phyloP scores from a whole-genome alignment of 768 basidiomycete species.

The Hygrophoropsis aurantiaca region DNA sequence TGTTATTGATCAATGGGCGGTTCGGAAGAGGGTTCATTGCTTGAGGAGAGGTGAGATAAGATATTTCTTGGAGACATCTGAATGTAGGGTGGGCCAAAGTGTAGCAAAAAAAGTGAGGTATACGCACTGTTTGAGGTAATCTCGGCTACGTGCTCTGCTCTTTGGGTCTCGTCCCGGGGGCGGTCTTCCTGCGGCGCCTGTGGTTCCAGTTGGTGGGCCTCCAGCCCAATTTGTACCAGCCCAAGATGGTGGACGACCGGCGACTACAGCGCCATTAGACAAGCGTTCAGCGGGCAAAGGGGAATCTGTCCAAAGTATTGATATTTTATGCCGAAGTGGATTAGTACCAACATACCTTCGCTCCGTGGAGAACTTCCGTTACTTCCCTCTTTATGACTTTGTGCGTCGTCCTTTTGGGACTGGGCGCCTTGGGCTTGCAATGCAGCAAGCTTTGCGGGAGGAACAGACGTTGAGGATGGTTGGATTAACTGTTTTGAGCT shows the following conservation, averaged over 20 bases:
- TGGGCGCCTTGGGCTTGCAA: conserved; percentile 54
- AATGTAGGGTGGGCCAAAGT: neutral
- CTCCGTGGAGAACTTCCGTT: conserved; percentile 82
- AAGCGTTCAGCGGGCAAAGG: conserved; percentile 70
- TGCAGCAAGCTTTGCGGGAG: conserved; percentile 64
- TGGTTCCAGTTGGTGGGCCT: conserved; percentile 39
- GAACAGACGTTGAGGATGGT: conserved; percentile 53
- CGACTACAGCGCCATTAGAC: conserved; percentile 56
- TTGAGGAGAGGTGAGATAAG: conserved; percentile 94
- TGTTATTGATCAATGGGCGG: conserved; percentile 65
- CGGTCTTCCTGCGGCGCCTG: conserved; percentile 62
- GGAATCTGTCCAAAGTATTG: conserved; percentile 49
- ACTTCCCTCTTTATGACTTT: conserved; percentile 77
- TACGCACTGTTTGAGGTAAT: conserved; percentile 94
- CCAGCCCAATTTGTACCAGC: conserved; percentile 38
- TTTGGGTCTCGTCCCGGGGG: conserved; percentile 91
- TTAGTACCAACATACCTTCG: conserved; percentile 54
- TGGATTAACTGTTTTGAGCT: conserved; percentile 82
- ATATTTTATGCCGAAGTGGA: conserved; percentile 4
- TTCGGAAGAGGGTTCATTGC: conserved; percentile 97
- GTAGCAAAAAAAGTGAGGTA: conserved; percentile 9
- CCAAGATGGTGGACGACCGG: conserved; percentile 59
- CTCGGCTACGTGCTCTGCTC: conserved; percentile 88
- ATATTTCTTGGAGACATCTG: conserved; percentile 96
- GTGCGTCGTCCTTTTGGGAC: conserved; percentile 67